Conservation (phyloP, 2,329 filamentous ascomycete species). For the Fusarium redolens region DNA sequence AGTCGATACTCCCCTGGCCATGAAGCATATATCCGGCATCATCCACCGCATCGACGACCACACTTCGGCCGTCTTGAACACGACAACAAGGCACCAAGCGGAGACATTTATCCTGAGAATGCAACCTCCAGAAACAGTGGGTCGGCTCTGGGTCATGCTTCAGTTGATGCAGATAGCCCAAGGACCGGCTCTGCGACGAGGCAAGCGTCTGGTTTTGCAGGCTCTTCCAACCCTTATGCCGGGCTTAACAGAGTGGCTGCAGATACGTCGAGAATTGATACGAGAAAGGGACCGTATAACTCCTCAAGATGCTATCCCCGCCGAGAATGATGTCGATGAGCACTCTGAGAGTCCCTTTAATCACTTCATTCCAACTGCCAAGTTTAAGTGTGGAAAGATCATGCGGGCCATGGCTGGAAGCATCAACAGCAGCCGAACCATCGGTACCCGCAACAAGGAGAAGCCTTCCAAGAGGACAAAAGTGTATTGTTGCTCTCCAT, state of each 20-base stretch:
- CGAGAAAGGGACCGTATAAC: not conserved
- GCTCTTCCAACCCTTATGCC: not conserved
- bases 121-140: not conserved
- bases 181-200: not conserved
- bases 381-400: not conserved
- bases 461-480: not conserved
- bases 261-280: no score
- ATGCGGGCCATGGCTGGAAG: not conserved
- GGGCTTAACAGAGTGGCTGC: not conserved
- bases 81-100: not conserved
- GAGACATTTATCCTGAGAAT: fast-evolving
- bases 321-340: not conserved
- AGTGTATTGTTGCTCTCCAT: not conserved
- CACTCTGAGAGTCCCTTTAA: not conserved
- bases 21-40: not conserved
- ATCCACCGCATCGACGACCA: not conserved
- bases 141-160: not conserved
- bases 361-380: not conserved
- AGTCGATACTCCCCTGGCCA: not conserved
- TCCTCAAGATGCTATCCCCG: not conserved
- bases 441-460: not conserved
- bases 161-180: not conserved
- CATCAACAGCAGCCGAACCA: not conserved
- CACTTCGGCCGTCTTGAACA: not conserved
- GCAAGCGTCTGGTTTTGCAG: not conserved